Evolutionary conservation across 2,329 filamentous ascomycete genomes (phyloP).

Genomic region (Penicillium sclerotigenum): DNA sequence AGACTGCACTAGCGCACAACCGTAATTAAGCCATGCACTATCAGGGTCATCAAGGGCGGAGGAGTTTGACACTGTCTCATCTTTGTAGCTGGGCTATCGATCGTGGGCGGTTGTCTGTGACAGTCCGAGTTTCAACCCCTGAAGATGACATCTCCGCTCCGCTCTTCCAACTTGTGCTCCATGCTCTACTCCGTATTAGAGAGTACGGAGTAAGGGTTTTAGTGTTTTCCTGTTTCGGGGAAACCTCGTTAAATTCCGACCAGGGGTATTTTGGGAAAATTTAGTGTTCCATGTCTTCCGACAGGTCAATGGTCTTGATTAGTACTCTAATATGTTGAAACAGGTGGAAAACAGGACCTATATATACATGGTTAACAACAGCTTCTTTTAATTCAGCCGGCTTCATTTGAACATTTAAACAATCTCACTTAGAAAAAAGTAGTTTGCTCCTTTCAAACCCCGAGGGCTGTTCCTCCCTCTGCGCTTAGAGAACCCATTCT

Average conservation of each 20-base stretch:
- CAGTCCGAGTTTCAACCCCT: conserved; percentile 28
- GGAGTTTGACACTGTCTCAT: conserved; percentile 7
- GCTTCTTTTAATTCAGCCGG: background rate
- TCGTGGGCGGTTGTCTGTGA: conserved; percentile 28
- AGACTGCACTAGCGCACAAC: conserved; percentile 4
- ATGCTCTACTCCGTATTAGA: no score
- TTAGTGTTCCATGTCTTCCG: background rate
- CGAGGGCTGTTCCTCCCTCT: background rate
- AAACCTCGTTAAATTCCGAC: conserved; percentile 5
- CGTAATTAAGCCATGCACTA: conserved; percentile 17
- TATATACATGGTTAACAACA: background rate
- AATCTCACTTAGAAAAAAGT: no score
- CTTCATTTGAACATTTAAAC: background rate
- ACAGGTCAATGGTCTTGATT: no score
- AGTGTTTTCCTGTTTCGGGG: conserved; percentile 1
- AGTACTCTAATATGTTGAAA: no score
- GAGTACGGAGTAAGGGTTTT: no score
- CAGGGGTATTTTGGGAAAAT: background rate
- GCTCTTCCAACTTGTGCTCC: conserved; percentile 23
- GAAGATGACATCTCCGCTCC: conserved; percentile 13
- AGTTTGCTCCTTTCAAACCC: background rate
- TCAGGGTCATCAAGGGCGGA: background rate
- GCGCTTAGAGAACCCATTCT: conserved; percentile 15
- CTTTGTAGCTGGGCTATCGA: conserved; percentile 16
- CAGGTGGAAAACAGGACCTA: background rate